Base-by-base conservation (phyloP, 345 rosid genomes). In the Pelargonium nanum region DNA sequence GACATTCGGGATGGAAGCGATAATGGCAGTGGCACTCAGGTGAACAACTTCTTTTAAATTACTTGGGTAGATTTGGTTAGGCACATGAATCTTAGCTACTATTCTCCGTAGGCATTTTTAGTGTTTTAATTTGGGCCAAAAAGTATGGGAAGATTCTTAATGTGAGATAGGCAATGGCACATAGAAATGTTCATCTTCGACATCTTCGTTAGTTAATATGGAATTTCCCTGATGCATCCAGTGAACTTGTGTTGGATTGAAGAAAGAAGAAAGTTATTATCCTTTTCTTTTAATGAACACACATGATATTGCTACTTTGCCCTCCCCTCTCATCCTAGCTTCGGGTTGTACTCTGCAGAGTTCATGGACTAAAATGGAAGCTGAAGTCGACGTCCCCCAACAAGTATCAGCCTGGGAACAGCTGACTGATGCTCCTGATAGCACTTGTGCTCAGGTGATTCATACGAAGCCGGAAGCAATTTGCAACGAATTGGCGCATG, bases 21-120 rank as follows among this genome's bases (percentile, higher is more conserved):
- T 64, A 75, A 77, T 67, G 91, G 84, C 34, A 85, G 91, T 78
- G 95, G 85, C 64, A 83, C 85, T 59, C 87, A 87, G 89, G 95
- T 87, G 74, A 22, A 7, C 40, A 57, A 19, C 20, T 23, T 51
- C 54, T 23, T 62, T 24, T 55, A 21, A 25, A 24, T 59, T 24
- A 24, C 21, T 19, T 10, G 2, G 34, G 30, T n/a, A 24, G 17
- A 56, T n/a, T 3, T 30, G n/a, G 7, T 30, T 50, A 7, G 40
- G 51, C 21, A 9, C 15, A 32, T 23, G 45, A 25, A 25, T 59
- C 30, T 24, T 34, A 19, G 22, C 26, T 19, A 19, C 23, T 34
- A n/a, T 58, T 21, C 51, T 12, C 45, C 1, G 6, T n/a, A n/a
- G n/a, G n/a, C n/a, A n/a, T n/a, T n/a, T n/a, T n/a, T n/a, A n/a